A percentile compares a stretch with the other conserved stretches of the same genome.
phyloP scores from a whole-genome alignment of 179 eudicot species.

The Spinacia oleracea region DNA sequence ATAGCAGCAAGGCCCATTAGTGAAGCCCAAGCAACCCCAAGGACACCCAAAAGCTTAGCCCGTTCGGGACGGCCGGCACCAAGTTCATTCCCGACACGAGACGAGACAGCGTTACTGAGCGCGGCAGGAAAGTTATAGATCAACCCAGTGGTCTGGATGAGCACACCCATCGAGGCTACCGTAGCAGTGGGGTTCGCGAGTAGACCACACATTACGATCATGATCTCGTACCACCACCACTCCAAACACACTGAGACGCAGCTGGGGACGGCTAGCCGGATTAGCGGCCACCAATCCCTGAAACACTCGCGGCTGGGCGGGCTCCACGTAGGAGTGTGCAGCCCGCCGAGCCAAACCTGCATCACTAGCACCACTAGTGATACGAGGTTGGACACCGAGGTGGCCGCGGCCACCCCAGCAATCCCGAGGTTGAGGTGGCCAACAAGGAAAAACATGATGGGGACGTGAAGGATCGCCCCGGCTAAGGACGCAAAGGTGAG shows the following conservation, averaged over 20 bases:
- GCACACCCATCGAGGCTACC: conserved; percentile 84
- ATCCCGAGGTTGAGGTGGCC: conserved; percentile 52
- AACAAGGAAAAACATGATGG: conserved; percentile 46
- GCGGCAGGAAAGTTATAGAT: conserved; percentile 78
- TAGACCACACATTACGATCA: conserved; percentile 81
- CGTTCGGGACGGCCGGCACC: conserved; percentile 60
- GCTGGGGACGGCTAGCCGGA: conserved; percentile 75
- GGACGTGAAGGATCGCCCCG: conserved; percentile 64
- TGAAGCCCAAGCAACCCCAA: conserved; percentile 50
- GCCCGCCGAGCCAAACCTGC: conserved; percentile 52
- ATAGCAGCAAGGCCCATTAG: conserved; percentile 62
- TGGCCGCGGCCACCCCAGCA: conserved; percentile 66
- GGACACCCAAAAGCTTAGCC: conserved; percentile 50
- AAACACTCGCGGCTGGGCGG: conserved; percentile 62
- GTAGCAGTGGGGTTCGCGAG: conserved; percentile 66
- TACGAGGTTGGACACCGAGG: conserved; percentile 58
- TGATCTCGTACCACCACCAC: conserved; percentile 99
- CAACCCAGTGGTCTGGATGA: conserved; percentile 82
- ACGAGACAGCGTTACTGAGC: conserved; percentile 69
- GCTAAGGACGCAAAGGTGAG: conserved; percentile 64
- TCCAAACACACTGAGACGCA: conserved; percentile 82
- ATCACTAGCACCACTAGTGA: conserved; percentile 40
- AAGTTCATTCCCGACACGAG: conserved; percentile 84
- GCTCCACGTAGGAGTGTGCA: conserved; percentile 62
- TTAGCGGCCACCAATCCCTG: conserved; percentile 68